Evolutionary conservation across 176 grass and related monocot species (phyloP), one percentile per base, ranked within the genome.

Genomic region (Themeda triandra): DNA sequence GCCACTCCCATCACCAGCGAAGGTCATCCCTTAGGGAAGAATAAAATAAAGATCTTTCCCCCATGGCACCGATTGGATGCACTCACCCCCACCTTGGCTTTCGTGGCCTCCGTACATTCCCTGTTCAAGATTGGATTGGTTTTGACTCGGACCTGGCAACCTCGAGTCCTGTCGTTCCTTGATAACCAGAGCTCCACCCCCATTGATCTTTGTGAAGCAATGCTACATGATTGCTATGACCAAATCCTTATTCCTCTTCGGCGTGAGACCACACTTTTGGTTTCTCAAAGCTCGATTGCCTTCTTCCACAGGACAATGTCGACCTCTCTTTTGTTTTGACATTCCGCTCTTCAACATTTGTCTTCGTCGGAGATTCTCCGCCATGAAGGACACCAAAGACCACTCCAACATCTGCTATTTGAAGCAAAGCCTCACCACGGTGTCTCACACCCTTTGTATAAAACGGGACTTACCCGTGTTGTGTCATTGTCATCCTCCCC

Each of bases 231-330:
- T 56, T 56, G 7, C 0, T 21, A n/a, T 23, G 53, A n/a, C 53
- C 2, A 56, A 23, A 21, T 56, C 21, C 53, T 56, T 56, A 56
- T n/a, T 56, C 21, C 19, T 56, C 53, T 56, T n/a, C 1, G 2
- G 21, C 8, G 1, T 2, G 0, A 3, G 2, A 23, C 2, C 10
- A n/a, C 0, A 0, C 53, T 56, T 56, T 56, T 23, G 8, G 8
- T 56, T 56, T 56, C 2, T 23, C 2, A 23, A 0, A 56, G 53
- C 53, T 56, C 0, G 2, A 0, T 1, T 54, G 21, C 2, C 8
- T 56, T 10, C 19, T 56, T 10, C 19, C 19, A 23, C 0, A 0
- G 2, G 53, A 23, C 51, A 21, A 0, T 21, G 0, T 23, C 2
- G 6, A 23, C 6, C 18, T 23, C 19, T 54, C 18, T 0, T 23